Evolutionary conservation across 352 stramenopile genomes (phyloP), one percentile per base, ranked within the genome.

Genomic region (Plasmopara muralis): DNA sequence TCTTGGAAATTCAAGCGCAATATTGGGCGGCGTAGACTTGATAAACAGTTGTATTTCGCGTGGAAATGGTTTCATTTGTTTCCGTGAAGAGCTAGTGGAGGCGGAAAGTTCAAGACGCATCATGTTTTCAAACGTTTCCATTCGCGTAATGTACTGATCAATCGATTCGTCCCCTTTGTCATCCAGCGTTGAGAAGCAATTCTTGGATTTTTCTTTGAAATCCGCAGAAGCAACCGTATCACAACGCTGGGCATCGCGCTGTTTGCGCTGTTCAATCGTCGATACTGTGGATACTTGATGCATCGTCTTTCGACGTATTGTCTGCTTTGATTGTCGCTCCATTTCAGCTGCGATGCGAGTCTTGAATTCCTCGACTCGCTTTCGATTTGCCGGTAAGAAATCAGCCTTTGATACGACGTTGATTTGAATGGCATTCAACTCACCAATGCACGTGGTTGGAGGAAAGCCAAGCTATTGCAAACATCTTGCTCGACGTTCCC

Each of bases 1-100:
- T 12, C 53, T 61, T 2, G 64, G 47, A 15, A 66, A 72, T 31
- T 66, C 50, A 0, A 34, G 33, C 35, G 59, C 50, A 34, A 68
- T 44, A 47, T 55, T 9, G 14, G 59, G 58, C n/a, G 51, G 54
- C 0, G 38, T 18, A 25, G 53, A 29, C 7, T 45, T 28, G 0
- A 55, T 6, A 13, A 62, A 50, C 47, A 66, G 60, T 7, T 18
- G 35, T 0, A 68, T 14, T 18, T 70, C 62, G 0, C 38, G 52
- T 29, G 57, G 53, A 4, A 70, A n/a, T 10, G 38, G 5, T n/a
- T 50, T 40, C 0, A 34, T 20, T 15, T 14, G 33, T 14, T 8
- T 15, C 1, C 33, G 46, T 25, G 34, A 37, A 18, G 38, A 14
- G 5, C 16, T 5, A 7, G 14, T 15, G 9, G 41, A n/a, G 29